phyloP scores from a whole-genome alignment of 352 stramenopile genomes.

The Thraustotheca clavata region DNA sequence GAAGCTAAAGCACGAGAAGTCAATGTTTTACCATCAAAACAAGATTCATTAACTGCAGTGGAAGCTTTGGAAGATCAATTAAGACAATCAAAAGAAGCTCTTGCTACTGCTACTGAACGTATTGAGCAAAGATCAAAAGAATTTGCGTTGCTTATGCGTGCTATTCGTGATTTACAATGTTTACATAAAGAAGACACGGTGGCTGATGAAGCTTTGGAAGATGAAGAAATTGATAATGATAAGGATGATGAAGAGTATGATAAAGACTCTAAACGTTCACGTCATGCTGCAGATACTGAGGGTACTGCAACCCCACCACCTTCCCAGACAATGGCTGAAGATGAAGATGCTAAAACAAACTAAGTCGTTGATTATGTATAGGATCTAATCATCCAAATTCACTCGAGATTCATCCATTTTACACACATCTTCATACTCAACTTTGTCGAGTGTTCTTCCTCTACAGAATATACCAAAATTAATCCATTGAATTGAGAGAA shows the following conservation, averaged over 20 bases:
- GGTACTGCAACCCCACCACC: not conserved
- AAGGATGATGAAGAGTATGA: slow-evolving; percentile 30
- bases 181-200: slow-evolving; percentile 55
- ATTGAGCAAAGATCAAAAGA: slow-evolving; percentile 68
- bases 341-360: not conserved
- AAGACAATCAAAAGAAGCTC: slow-evolving; percentile 40
- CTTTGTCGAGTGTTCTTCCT: slow-evolving; percentile 49
- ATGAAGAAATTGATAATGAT: slow-evolving; percentile 51
- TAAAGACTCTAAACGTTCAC: not conserved
- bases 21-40: slow-evolving; percentile 66
- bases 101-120: slow-evolving; percentile 47
- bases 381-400: not conserved
- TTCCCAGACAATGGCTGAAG: not conserved
- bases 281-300: not conserved
- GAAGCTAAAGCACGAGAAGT: slow-evolving; percentile 75
- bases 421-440: slow-evolving; percentile 84
- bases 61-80: slow-evolving; percentile 36
- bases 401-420: slow-evolving; percentile 37
- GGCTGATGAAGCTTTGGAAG: not conserved
- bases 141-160: slow-evolving; percentile 69
- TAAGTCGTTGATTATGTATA: not conserved
- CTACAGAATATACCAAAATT: slow-evolving; percentile 22
- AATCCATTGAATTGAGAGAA: too few relatives aligned
- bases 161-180: slow-evolving; percentile 77
- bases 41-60: slow-evolving; percentile 43